Evolutionary conservation across 139 green algal genomes (phyloP).

Genomic region (Eudorina sp.): DNA sequence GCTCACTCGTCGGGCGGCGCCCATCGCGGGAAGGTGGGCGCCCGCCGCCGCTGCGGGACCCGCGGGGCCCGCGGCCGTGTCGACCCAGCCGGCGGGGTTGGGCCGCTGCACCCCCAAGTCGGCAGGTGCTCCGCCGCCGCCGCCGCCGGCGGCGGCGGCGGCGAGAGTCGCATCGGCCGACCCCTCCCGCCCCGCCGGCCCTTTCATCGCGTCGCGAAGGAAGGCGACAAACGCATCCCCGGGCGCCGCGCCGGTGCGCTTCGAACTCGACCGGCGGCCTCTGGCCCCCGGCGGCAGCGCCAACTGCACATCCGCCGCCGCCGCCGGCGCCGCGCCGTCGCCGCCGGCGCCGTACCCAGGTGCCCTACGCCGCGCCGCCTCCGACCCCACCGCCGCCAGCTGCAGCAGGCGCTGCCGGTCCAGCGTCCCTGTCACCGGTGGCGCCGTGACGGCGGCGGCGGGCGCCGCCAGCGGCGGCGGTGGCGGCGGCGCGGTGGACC

Average conservation of each 20-base stretch:
- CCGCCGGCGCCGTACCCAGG: too few species aligned
- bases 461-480: background rate
- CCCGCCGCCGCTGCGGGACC: background rate
- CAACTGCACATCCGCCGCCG: background rate
- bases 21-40: too few species aligned
- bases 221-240: background rate
- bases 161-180: background rate
- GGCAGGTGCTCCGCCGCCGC: background rate
- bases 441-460: background rate
- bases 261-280: too few species aligned
- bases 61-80: background rate
- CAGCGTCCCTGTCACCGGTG: background rate
- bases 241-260: background rate
- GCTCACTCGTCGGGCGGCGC: too few species aligned
- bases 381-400: conserved; percentile 6
- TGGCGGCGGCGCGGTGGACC: background rate
- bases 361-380: background rate
- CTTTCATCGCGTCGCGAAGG: background rate
- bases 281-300: background rate
- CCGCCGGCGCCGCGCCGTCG: background rate
- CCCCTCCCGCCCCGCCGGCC: background rate
- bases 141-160: background rate
- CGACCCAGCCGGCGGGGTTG: too few species aligned
- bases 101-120: background rate
- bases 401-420: conserved; percentile 41